phyloP scores from a whole-genome alignment of 2,329 filamentous ascomycete species.

The Microdochium nivale region DNA sequence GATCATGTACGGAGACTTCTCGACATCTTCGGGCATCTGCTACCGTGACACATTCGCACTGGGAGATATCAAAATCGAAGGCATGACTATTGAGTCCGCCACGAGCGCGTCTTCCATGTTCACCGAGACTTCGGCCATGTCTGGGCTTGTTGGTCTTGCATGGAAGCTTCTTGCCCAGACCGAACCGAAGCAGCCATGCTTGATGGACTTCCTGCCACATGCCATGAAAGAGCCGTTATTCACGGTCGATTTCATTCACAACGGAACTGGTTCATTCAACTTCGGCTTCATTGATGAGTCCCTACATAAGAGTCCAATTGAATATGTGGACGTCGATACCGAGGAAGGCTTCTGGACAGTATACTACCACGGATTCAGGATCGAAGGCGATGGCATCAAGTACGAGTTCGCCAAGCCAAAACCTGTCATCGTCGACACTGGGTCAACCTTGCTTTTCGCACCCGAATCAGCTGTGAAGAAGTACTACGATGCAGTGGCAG shows the following conservation, averaged over 20 bases:
- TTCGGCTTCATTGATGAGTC: slow-evolving; percentile 39
- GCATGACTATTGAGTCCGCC: slow-evolving; percentile 42
- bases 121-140: slow-evolving; percentile 31
- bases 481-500: slow-evolving; percentile 50
- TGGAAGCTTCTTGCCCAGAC: slow-evolving; percentile 36
- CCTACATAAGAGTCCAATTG: slow-evolving; percentile 29
- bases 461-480: slow-evolving; percentile 43
- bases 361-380: slow-evolving; percentile 23
- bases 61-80: slow-evolving; percentile 31
- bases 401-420: slow-evolving; percentile 28
- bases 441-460: slow-evolving; percentile 57
- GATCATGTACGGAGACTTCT: slow-evolving; percentile 37
- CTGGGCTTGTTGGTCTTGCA: slow-evolving; percentile 44
- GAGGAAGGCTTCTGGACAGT: slow-evolving; percentile 38
- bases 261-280: slow-evolving; percentile 38
- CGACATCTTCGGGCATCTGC: slow-evolving; percentile 32
- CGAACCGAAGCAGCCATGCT: slow-evolving; percentile 29
- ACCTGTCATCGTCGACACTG: slow-evolving; percentile 57
- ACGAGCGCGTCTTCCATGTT: slow-evolving; percentile 30
- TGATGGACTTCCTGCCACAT: slow-evolving; percentile 34
- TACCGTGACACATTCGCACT: slow-evolving; percentile 41
- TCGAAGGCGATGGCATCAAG: slow-evolving; percentile 21
- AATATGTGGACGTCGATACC: slow-evolving; percentile 39
- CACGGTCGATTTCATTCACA: slow-evolving; percentile 38
- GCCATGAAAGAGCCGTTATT: slow-evolving; percentile 34